Evolutionary conservation across 2,329 filamentous ascomycete genomes (phyloP).

Genomic region (Diaporthe sp.): DNA sequence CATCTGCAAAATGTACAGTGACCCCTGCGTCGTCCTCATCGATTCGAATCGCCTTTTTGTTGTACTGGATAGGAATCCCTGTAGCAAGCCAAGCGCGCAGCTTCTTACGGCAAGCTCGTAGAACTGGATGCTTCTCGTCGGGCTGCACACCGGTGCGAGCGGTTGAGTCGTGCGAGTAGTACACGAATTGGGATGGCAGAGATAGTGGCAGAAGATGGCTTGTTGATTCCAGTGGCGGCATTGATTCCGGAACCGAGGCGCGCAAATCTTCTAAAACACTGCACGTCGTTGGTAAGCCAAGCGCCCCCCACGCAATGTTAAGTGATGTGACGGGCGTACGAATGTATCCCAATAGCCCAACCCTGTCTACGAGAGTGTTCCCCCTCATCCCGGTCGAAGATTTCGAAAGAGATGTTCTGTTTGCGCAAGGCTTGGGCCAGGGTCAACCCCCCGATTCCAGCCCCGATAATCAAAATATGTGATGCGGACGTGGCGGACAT

Average conservation of each 20-base stretch:
- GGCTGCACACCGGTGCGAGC: constrained; percentile 44
- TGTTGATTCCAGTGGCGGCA: constrained; percentile 43
- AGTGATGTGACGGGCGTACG: constrained; percentile 35
- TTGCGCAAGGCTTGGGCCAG: constrained; percentile 44
- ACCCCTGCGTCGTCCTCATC: constrained; percentile 42
- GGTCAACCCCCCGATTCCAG: constrained; percentile 42
- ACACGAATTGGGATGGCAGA: constrained; percentile 45
- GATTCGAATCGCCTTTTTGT: constrained; percentile 42
- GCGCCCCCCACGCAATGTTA: not conserved
- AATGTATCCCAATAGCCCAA: constrained; percentile 44
- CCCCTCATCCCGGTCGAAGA: constrained; percentile 42
- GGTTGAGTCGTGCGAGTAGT: constrained; percentile 31
- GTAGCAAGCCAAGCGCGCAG: constrained; percentile 47
- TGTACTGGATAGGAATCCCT: constrained; percentile 46
- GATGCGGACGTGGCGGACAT: constrained; percentile 22
- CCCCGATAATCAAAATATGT: constrained; percentile 42
- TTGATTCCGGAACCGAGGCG: constrained; percentile 43
- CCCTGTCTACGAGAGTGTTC: constrained; percentile 39
- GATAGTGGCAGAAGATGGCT: constrained; percentile 46
- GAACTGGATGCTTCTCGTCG: constrained; percentile 46
- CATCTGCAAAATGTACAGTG: constrained; percentile 46
- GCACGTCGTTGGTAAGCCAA: constrained; percentile 36
- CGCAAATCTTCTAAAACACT: constrained; percentile 43
- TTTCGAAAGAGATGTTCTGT: constrained; percentile 41
- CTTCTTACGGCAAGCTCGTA: constrained; percentile 47